Conservation (phyloP, 352 stramenopile species). For the Phytophthora nicotianae region DNA sequence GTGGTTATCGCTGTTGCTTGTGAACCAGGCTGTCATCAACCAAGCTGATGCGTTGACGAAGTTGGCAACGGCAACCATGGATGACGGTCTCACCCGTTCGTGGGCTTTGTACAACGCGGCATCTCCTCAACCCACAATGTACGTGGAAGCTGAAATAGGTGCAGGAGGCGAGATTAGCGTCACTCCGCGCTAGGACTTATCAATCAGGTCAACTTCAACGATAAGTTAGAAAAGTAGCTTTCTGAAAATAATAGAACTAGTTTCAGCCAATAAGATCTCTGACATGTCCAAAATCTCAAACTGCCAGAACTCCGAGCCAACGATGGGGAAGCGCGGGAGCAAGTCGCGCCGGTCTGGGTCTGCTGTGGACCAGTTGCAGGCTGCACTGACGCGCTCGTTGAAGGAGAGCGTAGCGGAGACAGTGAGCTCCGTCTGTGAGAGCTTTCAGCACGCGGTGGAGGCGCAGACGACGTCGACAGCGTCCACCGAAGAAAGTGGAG, state of each 20-base stretch:
- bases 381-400: constrained; percentile 47
- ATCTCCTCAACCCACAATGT: constrained; percentile 3
- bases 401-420: constrained; percentile 53
- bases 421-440: constrained; percentile 54
- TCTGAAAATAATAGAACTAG: constrained; percentile 3
- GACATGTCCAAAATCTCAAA: not conserved
- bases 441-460: constrained; percentile 37
- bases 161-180: not conserved
- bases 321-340: constrained; percentile 32
- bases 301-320: constrained; percentile 1
- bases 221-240: not conserved
- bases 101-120: constrained; percentile 32
- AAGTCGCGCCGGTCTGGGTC: constrained; percentile 24
- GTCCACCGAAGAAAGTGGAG: constrained; percentile 18
- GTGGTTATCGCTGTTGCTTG: constrained; percentile 6
- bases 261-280: not conserved
- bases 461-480: constrained; percentile 4
- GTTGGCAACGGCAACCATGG: constrained; percentile 19
- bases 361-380: constrained; percentile 38
- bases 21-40: constrained; percentile 51
- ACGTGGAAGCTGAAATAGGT: constrained; percentile 17
- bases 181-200: not conserved
- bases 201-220: not conserved
- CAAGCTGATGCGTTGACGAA: constrained; percentile 42
- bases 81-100: constrained; percentile 53